These are phyloP conservation scores for Lactarius vividus DNA, from an alignment of 768 basidiomycete species.

Conservation along the genomic window DNA sequence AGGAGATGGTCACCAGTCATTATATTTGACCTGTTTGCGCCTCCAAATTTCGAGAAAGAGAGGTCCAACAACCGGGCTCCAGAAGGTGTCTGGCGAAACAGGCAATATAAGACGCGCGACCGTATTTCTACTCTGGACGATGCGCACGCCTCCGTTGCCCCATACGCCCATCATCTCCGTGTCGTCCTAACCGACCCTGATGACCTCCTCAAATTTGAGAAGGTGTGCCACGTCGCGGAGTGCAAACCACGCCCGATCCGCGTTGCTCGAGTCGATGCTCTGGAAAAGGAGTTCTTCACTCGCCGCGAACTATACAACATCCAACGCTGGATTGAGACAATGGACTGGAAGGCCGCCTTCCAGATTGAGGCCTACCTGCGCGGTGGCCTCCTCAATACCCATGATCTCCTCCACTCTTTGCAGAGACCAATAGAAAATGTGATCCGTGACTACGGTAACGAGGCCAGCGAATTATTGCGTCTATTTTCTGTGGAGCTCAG, in stretches of 20 bases:
- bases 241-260: slow-evolving; percentile 32
- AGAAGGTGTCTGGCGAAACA: slow-evolving; percentile 38
- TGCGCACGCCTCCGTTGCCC: slow-evolving; percentile 56
- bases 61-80: slow-evolving; percentile 49
- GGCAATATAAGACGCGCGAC: slow-evolving; percentile 45
- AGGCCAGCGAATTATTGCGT: slow-evolving; percentile 51
- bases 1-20: slow-evolving; percentile 5
- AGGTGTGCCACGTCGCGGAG: slow-evolving; percentile 54
- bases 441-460: slow-evolving; percentile 32
- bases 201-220: slow-evolving; percentile 51
- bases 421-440: slow-evolving; percentile 45
- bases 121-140: slow-evolving; percentile 57
- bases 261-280: slow-evolving; percentile 46
- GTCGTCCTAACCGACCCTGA: slow-evolving; percentile 51
- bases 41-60: slow-evolving; percentile 61
- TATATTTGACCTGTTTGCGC: slow-evolving; percentile 34
- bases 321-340: slow-evolving; percentile 41
- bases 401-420: slow-evolving; percentile 48
- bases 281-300: slow-evolving; percentile 49
- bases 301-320: slow-evolving; percentile 46
- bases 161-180: slow-evolving; percentile 71
- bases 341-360: slow-evolving; percentile 69
- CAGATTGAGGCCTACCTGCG: slow-evolving; percentile 70
- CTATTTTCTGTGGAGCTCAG: slow-evolving; percentile 51
- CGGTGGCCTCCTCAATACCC: slow-evolving; percentile 61